phyloP scores from a whole-genome alignment of 345 rosid species.

The Populus davidiana region DNA sequence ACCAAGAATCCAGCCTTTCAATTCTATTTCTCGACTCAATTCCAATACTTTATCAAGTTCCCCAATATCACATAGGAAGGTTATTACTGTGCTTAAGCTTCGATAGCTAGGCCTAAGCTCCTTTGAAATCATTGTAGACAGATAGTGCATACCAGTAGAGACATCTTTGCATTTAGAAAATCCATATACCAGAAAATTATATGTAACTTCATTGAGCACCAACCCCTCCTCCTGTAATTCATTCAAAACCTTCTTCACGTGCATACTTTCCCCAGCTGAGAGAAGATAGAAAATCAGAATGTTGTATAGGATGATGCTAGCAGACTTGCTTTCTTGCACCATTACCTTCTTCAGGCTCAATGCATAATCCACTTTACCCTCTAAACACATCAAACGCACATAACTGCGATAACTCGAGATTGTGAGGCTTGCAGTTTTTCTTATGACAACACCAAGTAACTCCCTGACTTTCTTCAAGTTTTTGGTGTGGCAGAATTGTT shows the following conservation, averaged over 20 bases:
- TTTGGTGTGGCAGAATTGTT: slow-evolving; percentile 46
- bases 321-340: slow-evolving; percentile 32
- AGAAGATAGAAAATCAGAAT: slow-evolving; percentile 55
- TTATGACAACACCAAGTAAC: slow-evolving; percentile 43
- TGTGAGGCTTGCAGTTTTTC: slow-evolving; percentile 42
- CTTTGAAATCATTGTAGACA: slow-evolving; percentile 55
- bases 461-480: slow-evolving; percentile 41
- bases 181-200: slow-evolving; percentile 66
- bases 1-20: slow-evolving; percentile 43
- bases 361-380: slow-evolving; percentile 37
- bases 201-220: slow-evolving; percentile 48
- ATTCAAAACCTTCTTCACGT: slow-evolving; percentile 40
- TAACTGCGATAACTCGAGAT: slow-evolving; percentile 46
- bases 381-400: slow-evolving; percentile 48
- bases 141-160: slow-evolving; percentile 38
- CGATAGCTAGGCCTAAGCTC: slow-evolving; percentile 54
- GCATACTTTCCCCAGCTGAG: slow-evolving; percentile 30
- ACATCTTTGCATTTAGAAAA: slow-evolving; percentile 44
- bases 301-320: slow-evolving; percentile 41
- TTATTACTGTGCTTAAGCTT: slow-evolving; percentile 48
- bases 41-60: slow-evolving; percentile 44
- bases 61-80: slow-evolving; percentile 40
- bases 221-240: slow-evolving; percentile 45
- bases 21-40: slow-evolving; percentile 55
- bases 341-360: slow-evolving; percentile 50